Percentiles rank a stretch among this genome's conserved stretches.
Conservation (phyloP, 1,284 basidiomycete genomes). For the Sporisorium sorghi region DNA sequence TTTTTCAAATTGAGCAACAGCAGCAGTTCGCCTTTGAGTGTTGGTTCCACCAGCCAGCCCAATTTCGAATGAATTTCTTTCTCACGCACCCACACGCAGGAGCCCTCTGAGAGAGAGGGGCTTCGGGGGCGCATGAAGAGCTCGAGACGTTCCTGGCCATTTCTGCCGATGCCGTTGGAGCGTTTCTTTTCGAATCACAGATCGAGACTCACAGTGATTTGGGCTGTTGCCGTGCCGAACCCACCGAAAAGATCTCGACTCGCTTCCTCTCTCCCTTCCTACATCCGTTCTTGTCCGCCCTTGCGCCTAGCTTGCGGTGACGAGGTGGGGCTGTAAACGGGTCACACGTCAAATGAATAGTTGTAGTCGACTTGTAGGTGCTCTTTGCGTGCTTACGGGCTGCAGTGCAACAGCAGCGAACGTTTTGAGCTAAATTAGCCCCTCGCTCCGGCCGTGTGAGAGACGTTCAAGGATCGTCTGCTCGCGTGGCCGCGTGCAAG, state of each 20-base stretch:
- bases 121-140: neutral
- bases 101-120: neutral
- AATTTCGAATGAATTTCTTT: neutral
- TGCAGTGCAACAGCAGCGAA: too few species aligned
- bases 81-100: conserved; percentile 1
- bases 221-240: too few species aligned
- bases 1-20: conserved; percentile 3
- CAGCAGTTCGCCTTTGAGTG: neutral
- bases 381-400: too few species aligned
- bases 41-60: neutral
- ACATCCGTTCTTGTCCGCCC: too few species aligned
- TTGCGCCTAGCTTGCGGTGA: too few species aligned
- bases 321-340: too few species aligned
- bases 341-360: too few species aligned
- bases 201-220: conserved; percentile 10
- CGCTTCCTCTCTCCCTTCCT: too few species aligned
- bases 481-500: conserved; percentile 1
- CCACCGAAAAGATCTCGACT: too few species aligned
- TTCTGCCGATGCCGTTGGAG: conserved; percentile 1
- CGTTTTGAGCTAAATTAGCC: too few species aligned
- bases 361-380: too few species aligned
- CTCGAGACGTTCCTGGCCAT: neutral
- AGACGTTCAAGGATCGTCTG: neutral
- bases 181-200: neutral
- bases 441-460: too few species aligned